Percentiles rank a stretch among this genome's conserved stretches.
These are phyloP conservation scores for Syncephalis plumigaleata DNA, from an alignment of 371 early-diverging fungal genomes.

Conservation along the genomic window DNA sequence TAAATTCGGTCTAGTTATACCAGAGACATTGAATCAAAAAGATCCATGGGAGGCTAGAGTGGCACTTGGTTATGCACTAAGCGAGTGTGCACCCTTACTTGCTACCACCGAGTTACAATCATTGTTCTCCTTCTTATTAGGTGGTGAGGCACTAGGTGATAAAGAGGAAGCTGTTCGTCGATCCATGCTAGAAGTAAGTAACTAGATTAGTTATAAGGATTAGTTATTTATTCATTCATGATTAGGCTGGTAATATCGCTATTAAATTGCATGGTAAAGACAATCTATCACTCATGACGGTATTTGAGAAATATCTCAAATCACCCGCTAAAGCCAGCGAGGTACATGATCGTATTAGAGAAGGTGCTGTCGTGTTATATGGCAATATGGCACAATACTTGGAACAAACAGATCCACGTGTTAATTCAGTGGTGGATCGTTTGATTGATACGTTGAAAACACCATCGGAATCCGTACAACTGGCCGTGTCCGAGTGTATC, in stretches of 20 bases:
- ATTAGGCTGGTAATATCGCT: constrained; percentile 39
- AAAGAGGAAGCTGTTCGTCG: constrained; percentile 58
- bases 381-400: constrained; percentile 84
- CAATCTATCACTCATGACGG: constrained; percentile 26
- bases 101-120: constrained; percentile 21
- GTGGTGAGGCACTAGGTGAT: constrained; percentile 75
- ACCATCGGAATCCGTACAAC: constrained; percentile 90
- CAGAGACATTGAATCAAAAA: constrained; percentile 55
- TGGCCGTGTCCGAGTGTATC: constrained; percentile 84
- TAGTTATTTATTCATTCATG: constrained; percentile 54
- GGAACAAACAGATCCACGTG: constrained; percentile 45
- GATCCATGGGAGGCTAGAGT: constrained; percentile 73
- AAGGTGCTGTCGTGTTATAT: constrained; percentile 79
- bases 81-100: constrained; percentile 47
- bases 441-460: constrained; percentile 80
- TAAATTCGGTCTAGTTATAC: constrained; percentile 75
- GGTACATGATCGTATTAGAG: constrained; percentile 64
- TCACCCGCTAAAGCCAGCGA: constrained; percentile 32
- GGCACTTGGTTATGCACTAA: constrained; percentile 62
- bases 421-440: constrained; percentile 65
- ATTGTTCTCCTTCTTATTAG: constrained; percentile 65
- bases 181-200: constrained; percentile 60
- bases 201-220: constrained; percentile 1
- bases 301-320: constrained; percentile 64
- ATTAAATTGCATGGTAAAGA: too few species aligned